A percentile compares a stretch with the other conserved stretches of the same genome.
These are phyloP conservation scores for Pseudogymnoascus sp. DNA, from an alignment of 2,329 filamentous ascomycete species.

Conservation along the genomic window DNA sequence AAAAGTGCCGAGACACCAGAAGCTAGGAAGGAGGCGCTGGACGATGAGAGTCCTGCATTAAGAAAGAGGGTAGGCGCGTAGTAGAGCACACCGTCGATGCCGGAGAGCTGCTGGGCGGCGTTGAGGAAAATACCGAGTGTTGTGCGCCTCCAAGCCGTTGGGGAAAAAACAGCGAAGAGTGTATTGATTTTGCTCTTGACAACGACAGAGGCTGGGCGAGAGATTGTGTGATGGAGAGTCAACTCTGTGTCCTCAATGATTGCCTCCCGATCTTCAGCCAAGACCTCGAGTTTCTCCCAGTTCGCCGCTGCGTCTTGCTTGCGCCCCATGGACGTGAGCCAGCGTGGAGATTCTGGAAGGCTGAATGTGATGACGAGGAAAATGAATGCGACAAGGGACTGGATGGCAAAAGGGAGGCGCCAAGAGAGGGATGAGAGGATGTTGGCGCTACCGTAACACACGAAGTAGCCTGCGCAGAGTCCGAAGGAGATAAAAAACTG, in stretches of 20 bases:
- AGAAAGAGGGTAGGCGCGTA: constrained; percentile 56
- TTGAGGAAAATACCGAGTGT: constrained; percentile 50
- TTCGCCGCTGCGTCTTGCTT: constrained; percentile 39
- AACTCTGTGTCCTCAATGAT: not conserved
- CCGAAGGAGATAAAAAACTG: constrained; percentile 47
- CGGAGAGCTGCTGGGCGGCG: constrained; percentile 52
- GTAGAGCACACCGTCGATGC: constrained; percentile 58
- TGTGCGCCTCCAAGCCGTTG: constrained; percentile 41
- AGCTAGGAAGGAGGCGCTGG: constrained; percentile 51
- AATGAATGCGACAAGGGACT: constrained; percentile 35
- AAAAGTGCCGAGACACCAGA: constrained; percentile 54
- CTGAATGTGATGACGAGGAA: constrained; percentile 35
- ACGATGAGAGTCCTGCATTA: constrained; percentile 50
- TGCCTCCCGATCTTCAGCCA: constrained; percentile 23
- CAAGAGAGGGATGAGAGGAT: constrained; percentile 45
- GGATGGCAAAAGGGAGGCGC: constrained; percentile 49
- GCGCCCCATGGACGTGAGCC: constrained; percentile 45
- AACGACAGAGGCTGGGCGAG: not conserved
- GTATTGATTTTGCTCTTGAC: constrained; percentile 16
- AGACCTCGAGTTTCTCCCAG: constrained; percentile 28
- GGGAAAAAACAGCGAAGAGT: constrained; percentile 28
- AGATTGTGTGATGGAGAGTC: not conserved
- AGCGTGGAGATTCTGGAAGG: constrained; percentile 51
- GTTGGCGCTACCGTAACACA: constrained; percentile 48
- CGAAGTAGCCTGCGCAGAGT: constrained; percentile 51